A percentile compares a stretch with the other conserved stretches of the same genome.
phyloP scores from a whole-genome alignment of 106 monocot genomes.

The Allium cepa region DNA sequence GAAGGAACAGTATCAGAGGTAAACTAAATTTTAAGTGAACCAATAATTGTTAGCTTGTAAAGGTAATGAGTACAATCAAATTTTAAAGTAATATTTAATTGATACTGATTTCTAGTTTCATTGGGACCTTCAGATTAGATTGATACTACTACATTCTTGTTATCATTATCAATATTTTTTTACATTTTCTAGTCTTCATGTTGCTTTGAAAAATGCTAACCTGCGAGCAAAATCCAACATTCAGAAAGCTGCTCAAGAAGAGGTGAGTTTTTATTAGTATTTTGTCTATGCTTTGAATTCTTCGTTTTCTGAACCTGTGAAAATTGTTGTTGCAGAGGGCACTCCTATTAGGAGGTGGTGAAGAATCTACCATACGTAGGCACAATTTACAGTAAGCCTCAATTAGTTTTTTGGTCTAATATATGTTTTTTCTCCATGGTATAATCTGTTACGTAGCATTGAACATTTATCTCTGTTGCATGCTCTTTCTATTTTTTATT shows the following conservation, averaged over 20 bases:
- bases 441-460: background rate
- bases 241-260: slow-evolving; percentile 72
- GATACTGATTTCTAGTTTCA: too few species aligned
- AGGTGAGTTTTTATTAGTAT: slow-evolving; percentile 26
- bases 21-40: background rate
- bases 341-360: slow-evolving; percentile 88
- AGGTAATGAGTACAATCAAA: too few species aligned
- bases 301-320: too few species aligned
- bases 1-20: slow-evolving; percentile 80
- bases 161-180: background rate
- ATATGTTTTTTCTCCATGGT: background rate
- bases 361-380: slow-evolving; percentile 89
- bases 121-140: too few species aligned
- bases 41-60: background rate
- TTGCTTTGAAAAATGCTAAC: slow-evolving; percentile 71
- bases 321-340: slow-evolving; percentile 38
- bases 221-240: slow-evolving; percentile 84
- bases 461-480: background rate
- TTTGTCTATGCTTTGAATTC: too few species aligned
- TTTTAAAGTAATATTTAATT: too few species aligned
- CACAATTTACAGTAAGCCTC: slow-evolving; percentile 86
- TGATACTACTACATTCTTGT: background rate
- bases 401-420: background rate
- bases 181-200: slow-evolving; percentile 34
- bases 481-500: background rate